Percentiles rank a stretch among this genome's conserved stretches.
These are phyloP conservation scores for Fagopyrum esculentum DNA, from an alignment of 148 eudicot species.

Conservation along the genomic window DNA sequence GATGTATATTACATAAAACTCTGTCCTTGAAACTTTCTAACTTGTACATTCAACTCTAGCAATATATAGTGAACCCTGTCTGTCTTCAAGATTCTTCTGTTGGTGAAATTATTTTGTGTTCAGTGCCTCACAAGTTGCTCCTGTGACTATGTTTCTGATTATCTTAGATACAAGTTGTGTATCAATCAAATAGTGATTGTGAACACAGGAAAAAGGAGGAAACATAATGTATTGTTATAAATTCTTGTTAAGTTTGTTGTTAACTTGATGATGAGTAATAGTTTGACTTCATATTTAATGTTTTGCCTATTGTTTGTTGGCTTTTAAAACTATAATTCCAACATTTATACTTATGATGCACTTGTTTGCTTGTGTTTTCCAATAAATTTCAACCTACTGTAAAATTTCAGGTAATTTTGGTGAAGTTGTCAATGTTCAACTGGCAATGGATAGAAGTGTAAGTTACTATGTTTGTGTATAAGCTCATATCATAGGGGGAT, in stretches of 20 bases:
- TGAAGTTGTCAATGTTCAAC: slow-evolving; percentile 67
- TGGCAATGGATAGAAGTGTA: slow-evolving; percentile 76
- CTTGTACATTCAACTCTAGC: background rate
- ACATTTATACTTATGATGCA: background rate
- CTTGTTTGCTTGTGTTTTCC: background rate
- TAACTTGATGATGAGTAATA: background rate
- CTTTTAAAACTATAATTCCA: background rate
- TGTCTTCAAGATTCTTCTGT: background rate
- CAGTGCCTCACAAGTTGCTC: background rate
- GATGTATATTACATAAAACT: background rate
- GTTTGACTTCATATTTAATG: background rate
- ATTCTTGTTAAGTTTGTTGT: background rate
- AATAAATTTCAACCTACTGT: background rate
- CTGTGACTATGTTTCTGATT: background rate
- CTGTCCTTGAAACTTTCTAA: background rate
- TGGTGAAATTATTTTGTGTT: background rate
- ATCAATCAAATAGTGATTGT: background rate
- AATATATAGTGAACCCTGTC: background rate
- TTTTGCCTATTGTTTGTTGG: background rate
- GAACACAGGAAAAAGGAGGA: background rate
- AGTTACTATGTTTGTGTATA: slow-evolving; percentile 21
- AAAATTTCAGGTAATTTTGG: slow-evolving; percentile 65
- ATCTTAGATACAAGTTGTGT: background rate
- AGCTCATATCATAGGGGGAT: background rate
- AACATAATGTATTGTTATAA: background rate